Base-by-base conservation (phyloP, 2,329 filamentous ascomycete species). In the Xylogone sp. region DNA sequence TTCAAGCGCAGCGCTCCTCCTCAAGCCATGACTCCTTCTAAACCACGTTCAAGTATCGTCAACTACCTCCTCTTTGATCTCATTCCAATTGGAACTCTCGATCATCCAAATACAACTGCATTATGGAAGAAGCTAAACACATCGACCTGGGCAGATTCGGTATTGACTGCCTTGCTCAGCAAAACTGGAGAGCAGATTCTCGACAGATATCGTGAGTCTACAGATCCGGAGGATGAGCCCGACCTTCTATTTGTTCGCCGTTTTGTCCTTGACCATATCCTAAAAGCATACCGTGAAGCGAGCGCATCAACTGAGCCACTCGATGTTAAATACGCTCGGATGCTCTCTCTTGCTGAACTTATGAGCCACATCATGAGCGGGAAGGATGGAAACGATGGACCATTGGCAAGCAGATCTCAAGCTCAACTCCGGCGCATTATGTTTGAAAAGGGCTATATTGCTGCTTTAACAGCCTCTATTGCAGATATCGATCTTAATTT, bases 371-470 rank as follows among this genome's bases (percentile, higher is more conserved):
- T 99, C 82, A 84, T 97, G 57, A 89, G 86, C 51, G 88, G 90
- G 43, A 88, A 87, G 66, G 83, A 90, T 16, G 72, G 71, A 54
- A 70, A 69, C 55, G 75, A 67, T 54, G 67, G 45, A 56, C 68
- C 48, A 64, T 68, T 54, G 58, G 62, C 53, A 42, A 60, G 68
- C 21, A 74, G 77, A 43, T 92, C 91, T 7, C 87, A 92, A 56
- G 85, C 87, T 61, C 91, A 96, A 64, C 81, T 99, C 59, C 87
- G 90, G 29, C 90, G 91, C 59, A 84, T 97, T 54, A 99, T 99
- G 94, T 97, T 96, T 62, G 94, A 99, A 71, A 99, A 97, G 73
- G 91, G 95, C 51, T 96, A 94, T 67, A 86, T 97, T 55, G 82
- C 88, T 21, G 88, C 93, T 45, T 73, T 99, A 53, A 97, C 94